Conservation (phyloP, 169 alveolate genomes). For the Cryptosporidium baileyi region DNA sequence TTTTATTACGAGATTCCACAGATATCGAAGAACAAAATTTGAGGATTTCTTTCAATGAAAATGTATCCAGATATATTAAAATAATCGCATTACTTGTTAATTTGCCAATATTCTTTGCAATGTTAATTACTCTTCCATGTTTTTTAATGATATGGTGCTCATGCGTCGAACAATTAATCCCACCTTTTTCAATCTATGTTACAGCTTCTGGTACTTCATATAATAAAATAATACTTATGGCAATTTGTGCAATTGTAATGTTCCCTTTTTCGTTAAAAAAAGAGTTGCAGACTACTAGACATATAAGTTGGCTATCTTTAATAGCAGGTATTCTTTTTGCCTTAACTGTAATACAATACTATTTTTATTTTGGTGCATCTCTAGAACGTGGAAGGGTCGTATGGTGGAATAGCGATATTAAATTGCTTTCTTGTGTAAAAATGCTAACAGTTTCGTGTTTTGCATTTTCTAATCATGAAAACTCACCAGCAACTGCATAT, state of each 20-base stretch:
- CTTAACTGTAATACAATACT: slow-evolving; percentile 46
- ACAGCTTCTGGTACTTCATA: slow-evolving; percentile 16
- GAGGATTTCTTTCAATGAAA: neutral
- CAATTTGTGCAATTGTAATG: slow-evolving; percentile 37
- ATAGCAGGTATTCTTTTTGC: slow-evolving; percentile 57
- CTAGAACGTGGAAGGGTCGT: slow-evolving; percentile 27
- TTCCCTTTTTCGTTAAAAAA: slow-evolving; percentile 54
- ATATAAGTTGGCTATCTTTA: slow-evolving; percentile 64
- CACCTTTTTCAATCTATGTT: slow-evolving; percentile 24
- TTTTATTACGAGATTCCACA: neutral
- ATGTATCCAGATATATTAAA: neutral
- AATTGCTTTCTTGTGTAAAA: slow-evolving; percentile 6
- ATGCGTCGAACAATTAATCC: slow-evolving; percentile 52
- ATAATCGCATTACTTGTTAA: slow-evolving; percentile 42
- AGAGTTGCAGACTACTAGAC: slow-evolving; percentile 50
- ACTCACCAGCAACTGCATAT: slow-evolving; percentile 61
- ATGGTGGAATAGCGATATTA: slow-evolving; percentile 58
- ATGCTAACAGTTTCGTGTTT: slow-evolving; percentile 63
- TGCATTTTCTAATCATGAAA: slow-evolving; percentile 68
- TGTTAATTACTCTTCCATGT: slow-evolving; percentile 57
- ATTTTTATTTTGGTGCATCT: slow-evolving; percentile 13
- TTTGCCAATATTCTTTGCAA: slow-evolving; percentile 58
- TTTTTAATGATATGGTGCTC: slow-evolving; percentile 66
- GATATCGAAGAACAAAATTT: neutral
- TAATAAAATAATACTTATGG: slow-evolving; percentile 24